A percentile compares a stretch with the other conserved stretches of the same genome.
These are phyloP conservation scores for Cordyceps cicadae DNA, from an alignment of 2,329 filamentous ascomycete genomes.

Conservation along the genomic window DNA sequence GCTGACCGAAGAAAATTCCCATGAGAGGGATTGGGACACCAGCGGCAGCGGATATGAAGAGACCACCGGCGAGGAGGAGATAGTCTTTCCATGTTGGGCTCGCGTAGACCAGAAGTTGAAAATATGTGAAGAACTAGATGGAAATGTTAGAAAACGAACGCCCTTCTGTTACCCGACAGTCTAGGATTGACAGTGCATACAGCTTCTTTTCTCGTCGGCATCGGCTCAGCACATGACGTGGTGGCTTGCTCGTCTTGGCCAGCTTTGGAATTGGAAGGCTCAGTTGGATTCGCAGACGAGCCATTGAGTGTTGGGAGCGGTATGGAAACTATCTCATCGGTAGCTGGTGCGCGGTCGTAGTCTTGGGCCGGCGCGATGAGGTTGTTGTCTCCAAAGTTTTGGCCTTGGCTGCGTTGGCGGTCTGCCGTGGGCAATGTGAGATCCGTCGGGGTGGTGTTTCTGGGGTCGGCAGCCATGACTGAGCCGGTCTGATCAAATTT, in stretches of 20 bases:
- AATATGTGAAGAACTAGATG: constrained; percentile 29
- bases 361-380: neutral
- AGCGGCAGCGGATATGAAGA: constrained; percentile 43
- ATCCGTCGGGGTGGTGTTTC: neutral
- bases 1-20: constrained; percentile 55
- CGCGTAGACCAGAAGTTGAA: constrained; percentile 37
- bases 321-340: neutral
- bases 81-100: constrained; percentile 36
- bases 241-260: neutral
- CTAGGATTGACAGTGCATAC: neutral
- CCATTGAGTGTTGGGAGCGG: neutral
- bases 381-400: neutral
- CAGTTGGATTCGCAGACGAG: constrained; percentile 10
- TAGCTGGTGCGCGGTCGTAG: neutral
- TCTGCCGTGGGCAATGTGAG: neutral
- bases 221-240: neutral
- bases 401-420: neutral
- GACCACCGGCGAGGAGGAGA: constrained; percentile 33
- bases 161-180: neutral
- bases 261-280: neutral
- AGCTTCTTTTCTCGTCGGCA: neutral
- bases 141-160: neutral
- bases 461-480: neutral
- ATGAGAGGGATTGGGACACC: constrained; percentile 56
- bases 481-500: neutral